Evolutionary conservation across 768 basidiomycete genomes (phyloP).

Genomic region (Tricholoma terreum): DNA sequence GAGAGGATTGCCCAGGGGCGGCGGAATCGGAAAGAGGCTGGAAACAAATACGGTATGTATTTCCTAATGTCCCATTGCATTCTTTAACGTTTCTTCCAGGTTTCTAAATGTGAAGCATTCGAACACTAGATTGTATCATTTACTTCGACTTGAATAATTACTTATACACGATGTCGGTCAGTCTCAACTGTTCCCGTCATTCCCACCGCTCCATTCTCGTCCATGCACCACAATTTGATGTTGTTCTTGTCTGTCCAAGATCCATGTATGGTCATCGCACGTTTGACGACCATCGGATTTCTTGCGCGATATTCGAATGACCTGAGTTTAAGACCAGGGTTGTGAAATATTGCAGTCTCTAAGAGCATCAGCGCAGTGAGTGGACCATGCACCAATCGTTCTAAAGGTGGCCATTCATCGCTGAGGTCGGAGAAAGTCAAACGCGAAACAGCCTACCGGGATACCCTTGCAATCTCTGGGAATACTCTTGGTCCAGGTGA

Average conservation of each 20-base stretch:
- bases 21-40: slow-evolving; percentile 84
- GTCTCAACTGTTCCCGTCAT: slow-evolving; percentile 56
- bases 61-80: neutral
- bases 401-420: slow-evolving; percentile 28
- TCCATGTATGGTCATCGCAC: slow-evolving; percentile 45
- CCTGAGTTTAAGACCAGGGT: slow-evolving; percentile 44
- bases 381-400: slow-evolving; percentile 84
- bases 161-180: slow-evolving; percentile 5
- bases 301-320: slow-evolving; percentile 69
- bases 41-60: slow-evolving; percentile 82
- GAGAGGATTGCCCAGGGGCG: slow-evolving; percentile 81
- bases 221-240: slow-evolving; percentile 56
- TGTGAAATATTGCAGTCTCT: slow-evolving; percentile 52
- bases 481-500: slow-evolving; percentile 76
- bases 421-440: too few relatives aligned
- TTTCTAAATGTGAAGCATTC: neutral
- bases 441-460: slow-evolving; percentile 43
- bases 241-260: slow-evolving; percentile 36
- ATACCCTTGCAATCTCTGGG: slow-evolving; percentile 66
- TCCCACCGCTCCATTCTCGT: slow-evolving; percentile 56
- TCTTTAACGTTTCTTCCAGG: neutral
- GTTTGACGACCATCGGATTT: slow-evolving; percentile 59
- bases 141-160: neutral
- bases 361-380: slow-evolving; percentile 77
- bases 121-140: neutral